Conservation (phyloP, 495 filamentous ascomycete genomes). For the Tirmania nivea region DNA sequence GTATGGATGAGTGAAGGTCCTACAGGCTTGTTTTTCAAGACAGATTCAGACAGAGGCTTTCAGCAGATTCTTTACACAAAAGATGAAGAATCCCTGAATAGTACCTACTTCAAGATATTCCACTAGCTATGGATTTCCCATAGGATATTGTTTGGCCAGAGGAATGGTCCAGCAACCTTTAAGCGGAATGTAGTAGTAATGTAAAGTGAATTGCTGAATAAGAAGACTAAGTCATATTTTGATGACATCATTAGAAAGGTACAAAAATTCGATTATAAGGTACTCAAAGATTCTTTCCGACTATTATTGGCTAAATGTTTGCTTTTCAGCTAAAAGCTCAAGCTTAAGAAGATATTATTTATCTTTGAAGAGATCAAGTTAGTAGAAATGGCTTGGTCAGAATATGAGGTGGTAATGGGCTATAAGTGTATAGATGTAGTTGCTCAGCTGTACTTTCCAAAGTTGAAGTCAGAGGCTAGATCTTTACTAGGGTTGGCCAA, state of each 20-base stretch:
- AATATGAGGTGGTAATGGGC: not conserved
- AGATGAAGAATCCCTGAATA: not conserved
- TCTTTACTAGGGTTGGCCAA: too few relatives aligned
- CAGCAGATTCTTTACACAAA: not conserved
- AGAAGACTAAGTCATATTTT: not conserved
- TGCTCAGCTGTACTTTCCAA: not conserved
- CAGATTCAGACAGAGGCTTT: not conserved
- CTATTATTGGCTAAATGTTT: not conserved
- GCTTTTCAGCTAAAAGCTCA: not conserved
- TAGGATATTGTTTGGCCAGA: not conserved
- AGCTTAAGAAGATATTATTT: not conserved
- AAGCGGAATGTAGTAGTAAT: not conserved
- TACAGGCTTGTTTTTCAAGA: not conserved
- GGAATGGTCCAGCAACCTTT: not conserved
- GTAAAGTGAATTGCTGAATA: not conserved
- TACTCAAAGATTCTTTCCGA: not conserved
- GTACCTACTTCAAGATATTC: not conserved
- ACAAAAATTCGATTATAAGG: not conserved
- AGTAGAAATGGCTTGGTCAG: not conserved
- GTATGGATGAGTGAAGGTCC: not conserved
- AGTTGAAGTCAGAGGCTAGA: not conserved
- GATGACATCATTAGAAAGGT: not conserved
- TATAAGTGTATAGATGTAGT: not conserved
- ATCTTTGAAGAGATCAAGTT: not conserved
- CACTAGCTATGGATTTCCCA: not conserved